Base-by-base conservation (phyloP, 441 rosid species). In the Jatropha podagrica region DNA sequence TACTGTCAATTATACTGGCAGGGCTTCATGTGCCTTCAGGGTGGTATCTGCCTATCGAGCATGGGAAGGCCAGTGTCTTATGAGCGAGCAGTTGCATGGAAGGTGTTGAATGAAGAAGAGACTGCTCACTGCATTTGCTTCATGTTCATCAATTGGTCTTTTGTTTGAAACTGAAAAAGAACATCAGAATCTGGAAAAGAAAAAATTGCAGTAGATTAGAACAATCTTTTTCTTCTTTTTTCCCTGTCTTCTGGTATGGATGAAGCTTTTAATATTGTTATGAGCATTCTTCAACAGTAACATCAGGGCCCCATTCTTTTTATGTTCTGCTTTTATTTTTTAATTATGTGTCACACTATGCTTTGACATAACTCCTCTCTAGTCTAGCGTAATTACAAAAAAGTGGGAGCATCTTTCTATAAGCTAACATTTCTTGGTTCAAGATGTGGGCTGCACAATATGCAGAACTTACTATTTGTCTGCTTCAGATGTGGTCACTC, bases 1-100 rank as follows among this genome's bases (percentile, higher is more conserved):
- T 18, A 5, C 2, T 58, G 5, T 23, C 20, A n/a, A 65, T 17
- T 41, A 2, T 59, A 32, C 63, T 52, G 23, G 74, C 76, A 95
- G 99, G 98, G 99, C 1, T 96, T 91, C 10, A 88, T 89, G 61
- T 92, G 95, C 69, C 95, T 96, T 58, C 92, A 90, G 81, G 94
- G 97, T 0, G 98, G 99, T 37, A 90, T 94, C 70, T 96, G 99
- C 62, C 76, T 96, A 82, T 96, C 99, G 17, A 96, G 98, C 85
- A 96, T 96, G 99, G 97, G 95, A 26, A 91, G 99, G 74, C 98
- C 98, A 0, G 92, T 94, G 55, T 92, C 99, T 7, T 96, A 91
- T 0, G 99, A 92, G 79, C 85, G 96, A 78, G 99, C 97, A 20
- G 97, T 96, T 79, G 99, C 99, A 27, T 96, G 98, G 98, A 96